These are phyloP conservation scores for Pseudomassariella vexata DNA, from an alignment of 2,329 filamentous ascomycete genomes.

Conservation along the genomic window DNA sequence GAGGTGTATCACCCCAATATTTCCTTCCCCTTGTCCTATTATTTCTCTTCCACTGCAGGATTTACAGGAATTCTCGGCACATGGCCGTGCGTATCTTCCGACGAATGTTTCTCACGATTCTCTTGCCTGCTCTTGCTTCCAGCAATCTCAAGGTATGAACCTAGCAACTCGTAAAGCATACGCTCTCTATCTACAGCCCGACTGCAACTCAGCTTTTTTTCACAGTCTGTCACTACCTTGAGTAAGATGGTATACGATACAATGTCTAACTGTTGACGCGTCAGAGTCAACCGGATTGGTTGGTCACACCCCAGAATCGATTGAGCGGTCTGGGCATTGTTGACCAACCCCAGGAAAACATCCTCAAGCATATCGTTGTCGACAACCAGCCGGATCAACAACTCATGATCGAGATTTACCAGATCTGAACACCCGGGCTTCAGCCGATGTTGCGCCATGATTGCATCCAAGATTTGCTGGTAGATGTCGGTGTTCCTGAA, in stretches of 20 bases:
- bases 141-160: too few species aligned
- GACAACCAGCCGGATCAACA: neutral
- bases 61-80: too few species aligned
- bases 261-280: neutral
- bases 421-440: neutral
- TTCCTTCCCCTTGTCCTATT: too few species aligned
- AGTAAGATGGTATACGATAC: neutral
- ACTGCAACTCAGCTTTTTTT: neutral
- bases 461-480: neutral
- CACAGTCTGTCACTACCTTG: neutral
- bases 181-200: conserved; percentile 3
- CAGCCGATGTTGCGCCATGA: neutral
- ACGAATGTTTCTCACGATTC: too few species aligned
- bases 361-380: conserved; percentile 4
- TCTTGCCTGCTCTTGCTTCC: too few species aligned
- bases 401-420: too few species aligned
- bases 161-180: conserved; percentile 3
- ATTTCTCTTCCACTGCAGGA: too few species aligned
- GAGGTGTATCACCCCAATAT: too few species aligned
- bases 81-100: too few species aligned
- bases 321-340: neutral
- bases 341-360: neutral
- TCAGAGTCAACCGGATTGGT: neutral
- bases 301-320: neutral
- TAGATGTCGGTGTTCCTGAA: neutral